Conservation (phyloP, 257 asterid species). For the Forsythia viridissima region DNA sequence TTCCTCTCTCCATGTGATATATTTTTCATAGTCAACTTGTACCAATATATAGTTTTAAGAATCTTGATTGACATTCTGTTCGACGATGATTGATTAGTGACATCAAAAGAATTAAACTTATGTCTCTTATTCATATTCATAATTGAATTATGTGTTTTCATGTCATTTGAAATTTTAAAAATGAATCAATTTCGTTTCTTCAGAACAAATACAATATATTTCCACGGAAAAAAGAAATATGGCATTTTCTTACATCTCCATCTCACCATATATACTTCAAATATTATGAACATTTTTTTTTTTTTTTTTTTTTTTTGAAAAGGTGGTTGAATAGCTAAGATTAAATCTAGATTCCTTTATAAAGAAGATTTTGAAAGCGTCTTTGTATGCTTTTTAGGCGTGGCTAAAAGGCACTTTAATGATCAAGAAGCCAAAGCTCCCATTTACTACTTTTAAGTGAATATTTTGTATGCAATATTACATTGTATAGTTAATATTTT, state of each 20-base stretch:
- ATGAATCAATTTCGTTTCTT: neutral
- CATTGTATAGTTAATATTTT: neutral
- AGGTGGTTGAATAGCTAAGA: neutral
- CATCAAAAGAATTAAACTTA: too few species aligned
- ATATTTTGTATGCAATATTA: neutral
- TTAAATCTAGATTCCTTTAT: too few species aligned
- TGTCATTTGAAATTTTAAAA: neutral
- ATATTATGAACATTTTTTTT: too few species aligned
- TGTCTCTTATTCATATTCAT: neutral
- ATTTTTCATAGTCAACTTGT: neutral
- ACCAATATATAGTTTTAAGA: neutral
- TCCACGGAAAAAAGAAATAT: too few species aligned
- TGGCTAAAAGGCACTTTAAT: neutral
- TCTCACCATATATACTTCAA: too few species aligned
- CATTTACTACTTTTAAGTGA: too few species aligned
- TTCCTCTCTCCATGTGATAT: constrained; percentile 25
- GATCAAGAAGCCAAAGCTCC: neutral
- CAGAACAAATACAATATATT: too few species aligned
- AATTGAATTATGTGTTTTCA: neutral
- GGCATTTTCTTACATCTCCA: neutral
- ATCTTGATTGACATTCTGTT: too few species aligned
- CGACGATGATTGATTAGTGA: too few species aligned
- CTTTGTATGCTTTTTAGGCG: neutral
- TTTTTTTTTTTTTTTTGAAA: too few species aligned
- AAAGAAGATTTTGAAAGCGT: neutral